Conservation (phyloP, 225 moss, liverwort and hornwort species). For the Asterella californica region DNA sequence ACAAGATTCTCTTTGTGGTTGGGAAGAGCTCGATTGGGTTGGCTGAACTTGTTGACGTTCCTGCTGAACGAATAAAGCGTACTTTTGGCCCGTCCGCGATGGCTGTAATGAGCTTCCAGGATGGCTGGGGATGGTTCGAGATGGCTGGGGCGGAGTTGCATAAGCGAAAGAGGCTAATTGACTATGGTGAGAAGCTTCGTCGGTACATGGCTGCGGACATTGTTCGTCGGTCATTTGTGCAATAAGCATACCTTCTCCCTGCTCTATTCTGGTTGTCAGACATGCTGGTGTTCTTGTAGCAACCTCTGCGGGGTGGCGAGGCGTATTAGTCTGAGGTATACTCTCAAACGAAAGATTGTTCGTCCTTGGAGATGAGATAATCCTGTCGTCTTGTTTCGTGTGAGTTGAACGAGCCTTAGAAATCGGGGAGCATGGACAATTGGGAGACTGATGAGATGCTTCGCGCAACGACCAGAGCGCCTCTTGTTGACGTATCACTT, state of each 20-base stretch:
- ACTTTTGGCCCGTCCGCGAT: neutral
- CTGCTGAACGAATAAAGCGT: neutral
- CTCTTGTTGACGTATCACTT: conserved; percentile 2
- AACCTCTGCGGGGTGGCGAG: neutral
- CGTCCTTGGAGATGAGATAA: neutral
- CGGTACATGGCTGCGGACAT: too few relatives aligned
- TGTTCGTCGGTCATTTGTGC: neutral
- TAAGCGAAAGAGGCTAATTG: neutral
- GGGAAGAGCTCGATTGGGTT: neutral
- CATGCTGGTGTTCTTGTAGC: neutral
- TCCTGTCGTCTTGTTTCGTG: neutral
- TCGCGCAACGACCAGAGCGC: conserved; percentile 9
- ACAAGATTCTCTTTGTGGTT: neutral
- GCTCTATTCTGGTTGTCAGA: neutral
- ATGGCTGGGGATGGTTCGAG: neutral
- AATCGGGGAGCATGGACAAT: neutral
- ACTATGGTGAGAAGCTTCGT: too few relatives aligned
- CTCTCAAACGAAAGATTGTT: neutral
- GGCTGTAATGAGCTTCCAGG: neutral
- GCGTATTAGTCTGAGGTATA: neutral
- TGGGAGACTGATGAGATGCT: neutral
- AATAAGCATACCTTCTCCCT: neutral
- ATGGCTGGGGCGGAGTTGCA: neutral
- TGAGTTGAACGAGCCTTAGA: neutral
- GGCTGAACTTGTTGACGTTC: neutral